phyloP scores from a whole-genome alignment of 2,329 filamentous ascomycete genomes.

The Dactylellina drechsleri region DNA sequence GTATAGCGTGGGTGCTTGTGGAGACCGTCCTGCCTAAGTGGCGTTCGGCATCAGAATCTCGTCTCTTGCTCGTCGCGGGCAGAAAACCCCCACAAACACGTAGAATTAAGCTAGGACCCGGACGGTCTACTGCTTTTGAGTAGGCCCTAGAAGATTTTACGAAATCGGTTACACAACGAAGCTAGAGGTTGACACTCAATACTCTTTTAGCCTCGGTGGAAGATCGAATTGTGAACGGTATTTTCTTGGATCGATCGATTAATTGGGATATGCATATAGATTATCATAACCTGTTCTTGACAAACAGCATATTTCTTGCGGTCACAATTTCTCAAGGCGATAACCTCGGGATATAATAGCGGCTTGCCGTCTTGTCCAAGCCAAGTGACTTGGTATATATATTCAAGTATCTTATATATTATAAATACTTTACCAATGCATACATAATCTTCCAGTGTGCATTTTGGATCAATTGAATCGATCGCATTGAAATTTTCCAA shows the following conservation, averaged over 20 bases:
- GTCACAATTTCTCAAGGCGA: no score
- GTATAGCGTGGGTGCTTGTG: no score
- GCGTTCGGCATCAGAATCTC: slow-evolving; percentile 19
- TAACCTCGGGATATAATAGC: slow-evolving; percentile 1
- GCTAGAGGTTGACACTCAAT: neutral
- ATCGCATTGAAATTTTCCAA: slow-evolving; percentile 13
- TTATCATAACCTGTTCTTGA: no score
- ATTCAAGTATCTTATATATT: neutral
- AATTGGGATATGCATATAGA: no score
- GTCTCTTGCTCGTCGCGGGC: neutral
- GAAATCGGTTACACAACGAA: slow-evolving; percentile 37
- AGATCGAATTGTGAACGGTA: neutral
- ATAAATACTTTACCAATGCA: neutral
- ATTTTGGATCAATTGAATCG: no score
- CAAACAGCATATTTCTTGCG: no score
- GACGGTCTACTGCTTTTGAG: no score
- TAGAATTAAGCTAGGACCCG: neutral
- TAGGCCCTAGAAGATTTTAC: slow-evolving; percentile 17
- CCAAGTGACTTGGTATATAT: neutral
- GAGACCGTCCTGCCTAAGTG: slow-evolving; percentile 4
- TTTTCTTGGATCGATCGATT: no score
- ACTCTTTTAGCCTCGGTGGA: neutral
- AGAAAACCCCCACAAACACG: slow-evolving; percentile 22
- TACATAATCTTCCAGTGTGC: no score
- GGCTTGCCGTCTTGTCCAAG: slow-evolving; percentile 4